Percentiles rank a stretch among this genome's conserved stretches.
Conservation (phyloP, 163 green algal genomes). For the Chlamydomonas reinhardtii region DNA sequence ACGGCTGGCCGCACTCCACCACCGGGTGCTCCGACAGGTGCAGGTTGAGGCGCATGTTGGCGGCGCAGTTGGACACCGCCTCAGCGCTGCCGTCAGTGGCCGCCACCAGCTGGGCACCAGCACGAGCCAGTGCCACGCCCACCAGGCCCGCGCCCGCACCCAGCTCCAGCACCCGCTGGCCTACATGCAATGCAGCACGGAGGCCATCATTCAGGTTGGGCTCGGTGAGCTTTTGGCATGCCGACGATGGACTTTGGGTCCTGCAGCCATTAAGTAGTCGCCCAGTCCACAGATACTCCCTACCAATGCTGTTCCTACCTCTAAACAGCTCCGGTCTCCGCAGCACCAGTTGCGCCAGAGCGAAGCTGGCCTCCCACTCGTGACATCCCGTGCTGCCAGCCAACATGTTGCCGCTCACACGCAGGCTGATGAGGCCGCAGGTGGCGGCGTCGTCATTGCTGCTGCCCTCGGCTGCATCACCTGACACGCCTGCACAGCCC, state of each 20-base stretch:
- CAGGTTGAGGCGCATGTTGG: constrained; percentile 66
- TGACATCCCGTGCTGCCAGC: constrained; percentile 82
- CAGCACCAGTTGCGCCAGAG: constrained; percentile 79
- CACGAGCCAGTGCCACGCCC: constrained; percentile 42
- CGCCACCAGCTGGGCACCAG: constrained; percentile 33
- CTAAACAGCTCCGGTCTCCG: constrained; percentile 63
- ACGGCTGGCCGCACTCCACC: neutral
- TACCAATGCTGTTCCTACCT: no score
- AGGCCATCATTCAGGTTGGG: no score
- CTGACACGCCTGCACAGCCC: no score
- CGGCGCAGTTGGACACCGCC: constrained; percentile 61
- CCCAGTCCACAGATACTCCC: no score
- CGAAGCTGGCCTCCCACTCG: constrained; percentile 86
- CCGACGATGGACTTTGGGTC: no score
- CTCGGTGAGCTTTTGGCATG: no score
- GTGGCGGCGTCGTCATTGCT: neutral
- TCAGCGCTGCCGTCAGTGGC: constrained; percentile 64
- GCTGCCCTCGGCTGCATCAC: neutral
- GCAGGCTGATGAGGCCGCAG: constrained; percentile 66
- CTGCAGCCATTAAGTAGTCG: neutral
- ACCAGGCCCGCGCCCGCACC: constrained; percentile 69
- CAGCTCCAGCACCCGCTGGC: constrained; percentile 61
- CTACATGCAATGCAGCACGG: neutral
- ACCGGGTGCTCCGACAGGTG: neutral
- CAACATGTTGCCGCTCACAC: constrained; percentile 75